These are phyloP conservation scores for Lasiodiplodia citricola DNA, from an alignment of 2,329 filamentous ascomycete genomes.

Conservation along the genomic window DNA sequence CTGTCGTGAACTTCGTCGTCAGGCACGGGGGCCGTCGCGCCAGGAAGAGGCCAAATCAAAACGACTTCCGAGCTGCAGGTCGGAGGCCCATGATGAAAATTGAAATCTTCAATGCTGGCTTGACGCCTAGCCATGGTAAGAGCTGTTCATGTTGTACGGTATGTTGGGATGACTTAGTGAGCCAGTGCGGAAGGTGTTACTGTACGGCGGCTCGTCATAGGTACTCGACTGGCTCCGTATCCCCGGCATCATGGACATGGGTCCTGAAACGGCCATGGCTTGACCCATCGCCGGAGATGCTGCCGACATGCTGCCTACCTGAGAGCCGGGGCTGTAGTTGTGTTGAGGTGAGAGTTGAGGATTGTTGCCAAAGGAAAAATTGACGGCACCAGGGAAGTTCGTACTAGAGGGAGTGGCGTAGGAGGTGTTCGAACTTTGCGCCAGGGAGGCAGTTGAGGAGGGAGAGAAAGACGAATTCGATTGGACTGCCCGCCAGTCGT, in stretches of 20 bases:
- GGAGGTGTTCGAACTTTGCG: constrained; percentile 20
- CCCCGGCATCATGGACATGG: constrained; percentile 19
- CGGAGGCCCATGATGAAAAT: not conserved
- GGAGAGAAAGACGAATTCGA: constrained; percentile 21
- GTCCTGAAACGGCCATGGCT: not conserved
- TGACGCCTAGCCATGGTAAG: constrained; percentile 14
- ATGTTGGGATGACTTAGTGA: constrained; percentile 23
- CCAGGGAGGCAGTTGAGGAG: constrained; percentile 18
- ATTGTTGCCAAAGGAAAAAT: constrained; percentile 23
- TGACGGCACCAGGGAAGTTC: constrained; percentile 22
- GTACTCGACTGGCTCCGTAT: constrained; percentile 13
- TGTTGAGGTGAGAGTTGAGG: constrained; percentile 19
- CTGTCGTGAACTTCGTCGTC: constrained; percentile 22
- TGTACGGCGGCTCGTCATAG: constrained; percentile 21
- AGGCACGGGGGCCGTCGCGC: constrained; percentile 1
- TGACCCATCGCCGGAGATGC: constrained; percentile 20
- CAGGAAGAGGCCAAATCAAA: constrained; percentile 7
- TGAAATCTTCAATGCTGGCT: not conserved
- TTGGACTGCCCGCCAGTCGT: constrained; percentile 23
- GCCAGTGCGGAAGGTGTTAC: constrained; percentile 17
- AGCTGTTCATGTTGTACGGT: constrained; percentile 19
- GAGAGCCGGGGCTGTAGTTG: constrained; percentile 18
- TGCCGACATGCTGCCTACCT: constrained; percentile 22
- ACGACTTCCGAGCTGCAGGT: constrained; percentile 2
- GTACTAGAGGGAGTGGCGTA: constrained; percentile 18